Evolutionary conservation across 805 yeast species (phyloP).

Genomic region (Myxozyma mucilagina): DNA sequence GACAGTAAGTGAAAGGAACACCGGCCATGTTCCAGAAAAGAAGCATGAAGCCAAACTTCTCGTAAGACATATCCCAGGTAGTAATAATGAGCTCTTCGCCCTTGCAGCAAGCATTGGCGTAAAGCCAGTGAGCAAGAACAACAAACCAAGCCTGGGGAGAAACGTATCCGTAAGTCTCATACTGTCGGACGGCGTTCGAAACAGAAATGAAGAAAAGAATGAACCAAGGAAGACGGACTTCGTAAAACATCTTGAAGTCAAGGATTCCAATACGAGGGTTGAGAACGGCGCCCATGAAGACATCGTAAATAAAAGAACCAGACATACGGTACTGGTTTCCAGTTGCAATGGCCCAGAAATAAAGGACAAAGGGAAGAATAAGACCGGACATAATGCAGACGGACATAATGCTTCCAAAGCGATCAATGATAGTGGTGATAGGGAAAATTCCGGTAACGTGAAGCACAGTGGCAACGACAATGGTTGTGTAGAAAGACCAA

Average conservation of each 20-base stretch:
- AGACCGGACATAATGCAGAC: slow-evolving; percentile 83
- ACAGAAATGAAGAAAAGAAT: slow-evolving; percentile 75
- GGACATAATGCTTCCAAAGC: slow-evolving; percentile 90
- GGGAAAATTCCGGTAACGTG: slow-evolving; percentile 77
- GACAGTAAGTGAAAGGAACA: slow-evolving; percentile 97
- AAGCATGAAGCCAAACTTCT: slow-evolving; percentile 98
- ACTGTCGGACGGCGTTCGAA: slow-evolving; percentile 75
- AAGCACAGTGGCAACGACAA: slow-evolving; percentile 56
- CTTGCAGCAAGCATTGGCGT: slow-evolving; percentile 95
- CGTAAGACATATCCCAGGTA: slow-evolving; percentile 99
- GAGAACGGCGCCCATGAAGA: slow-evolving; percentile 96
- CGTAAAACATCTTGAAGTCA: slow-evolving; percentile 96
- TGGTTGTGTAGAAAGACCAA: slow-evolving; percentile 73
- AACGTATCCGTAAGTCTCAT: slow-evolving; percentile 75
- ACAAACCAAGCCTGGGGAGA: slow-evolving; percentile 73
- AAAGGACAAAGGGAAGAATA: slow-evolving; percentile 64
- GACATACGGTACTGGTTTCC: slow-evolving; percentile 88
- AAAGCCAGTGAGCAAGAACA: slow-evolving; percentile 84
- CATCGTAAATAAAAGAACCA: slow-evolving; percentile 84
- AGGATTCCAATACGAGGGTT: slow-evolving; percentile 92
- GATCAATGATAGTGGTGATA: slow-evolving; percentile 71
- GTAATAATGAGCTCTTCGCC: slow-evolving; percentile 98
- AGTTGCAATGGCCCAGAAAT: slow-evolving; percentile 63
- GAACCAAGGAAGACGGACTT: slow-evolving; percentile 97
- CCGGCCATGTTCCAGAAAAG: slow-evolving; percentile 99